Conservation (phyloP, 2,329 filamentous ascomycete species). For the Harringtonia lauricola region DNA sequence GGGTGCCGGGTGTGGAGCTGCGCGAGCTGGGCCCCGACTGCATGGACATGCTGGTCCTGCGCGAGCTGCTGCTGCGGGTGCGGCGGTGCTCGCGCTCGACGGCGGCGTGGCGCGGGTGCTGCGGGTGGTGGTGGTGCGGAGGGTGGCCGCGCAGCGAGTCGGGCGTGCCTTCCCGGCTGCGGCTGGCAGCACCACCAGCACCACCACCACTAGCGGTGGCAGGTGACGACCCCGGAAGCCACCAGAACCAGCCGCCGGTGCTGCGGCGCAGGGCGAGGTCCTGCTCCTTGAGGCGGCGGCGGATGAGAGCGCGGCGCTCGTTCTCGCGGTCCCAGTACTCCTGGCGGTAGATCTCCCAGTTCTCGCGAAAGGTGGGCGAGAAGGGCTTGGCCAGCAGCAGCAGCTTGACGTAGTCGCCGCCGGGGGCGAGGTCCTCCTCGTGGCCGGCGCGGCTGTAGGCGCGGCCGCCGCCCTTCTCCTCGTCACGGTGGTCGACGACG, state of each 20-base stretch:
- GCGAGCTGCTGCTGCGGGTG: constrained; percentile 39
- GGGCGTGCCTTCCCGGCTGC: constrained; percentile 2
- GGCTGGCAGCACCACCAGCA: too few species aligned
- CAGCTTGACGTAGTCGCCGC: constrained; percentile 86
- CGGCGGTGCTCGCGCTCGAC: constrained; percentile 35
- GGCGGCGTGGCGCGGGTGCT: constrained; percentile 28
- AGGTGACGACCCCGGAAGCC: constrained; percentile 66
- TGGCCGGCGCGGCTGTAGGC: constrained; percentile 41
- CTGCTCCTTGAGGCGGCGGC: constrained; percentile 56
- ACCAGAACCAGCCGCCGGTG: constrained; percentile 71
- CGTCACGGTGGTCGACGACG: constrained; percentile 12
- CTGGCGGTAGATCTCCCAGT: constrained; percentile 88
- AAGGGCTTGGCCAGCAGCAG: constrained; percentile 90
- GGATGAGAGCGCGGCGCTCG: constrained; percentile 66
- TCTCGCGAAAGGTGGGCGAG: constrained; percentile 85
- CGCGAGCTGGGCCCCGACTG: constrained; percentile 34
- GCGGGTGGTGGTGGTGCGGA: constrained; percentile 26
- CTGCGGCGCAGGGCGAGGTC: constrained; percentile 58
- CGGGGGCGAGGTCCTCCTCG: constrained; percentile 83
- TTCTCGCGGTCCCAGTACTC: constrained; percentile 98
- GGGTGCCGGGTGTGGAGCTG: constrained; percentile 6
- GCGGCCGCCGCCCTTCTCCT: constrained; percentile 7
- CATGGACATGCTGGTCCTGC: constrained; percentile 35
- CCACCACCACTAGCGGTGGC: too few species aligned
- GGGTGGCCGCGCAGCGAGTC: constrained; percentile 11